Evolutionary conservation across 2,329 filamentous ascomycete species (phyloP).

Genomic region (Xylaria sp.): DNA sequence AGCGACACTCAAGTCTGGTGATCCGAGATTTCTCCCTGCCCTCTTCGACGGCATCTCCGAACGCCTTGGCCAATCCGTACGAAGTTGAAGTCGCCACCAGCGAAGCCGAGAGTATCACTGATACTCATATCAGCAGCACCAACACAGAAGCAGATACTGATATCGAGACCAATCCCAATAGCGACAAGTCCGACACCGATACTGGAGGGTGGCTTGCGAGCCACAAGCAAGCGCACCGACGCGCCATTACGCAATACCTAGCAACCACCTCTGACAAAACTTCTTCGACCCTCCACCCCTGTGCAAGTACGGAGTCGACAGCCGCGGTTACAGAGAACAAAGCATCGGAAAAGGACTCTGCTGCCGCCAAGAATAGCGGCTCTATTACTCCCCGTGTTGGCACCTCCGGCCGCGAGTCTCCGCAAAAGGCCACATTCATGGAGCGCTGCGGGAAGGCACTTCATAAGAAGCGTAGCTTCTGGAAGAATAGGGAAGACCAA

Average conservation of each 20-base stretch:
- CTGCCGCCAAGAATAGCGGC: no score
- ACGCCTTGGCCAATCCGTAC: slow-evolving; percentile 13
- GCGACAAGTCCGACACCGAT: background rate
- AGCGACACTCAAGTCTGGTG: slow-evolving; percentile 8
- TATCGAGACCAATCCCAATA: background rate
- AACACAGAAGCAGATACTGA: background rate
- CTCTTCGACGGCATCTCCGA: background rate
- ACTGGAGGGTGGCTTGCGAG: slow-evolving; percentile 25
- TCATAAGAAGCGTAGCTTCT: slow-evolving; percentile 30
- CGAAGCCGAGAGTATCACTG: background rate
- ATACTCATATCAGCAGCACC: background rate
- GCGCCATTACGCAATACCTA: slow-evolving; percentile 5
- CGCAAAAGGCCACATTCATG: slow-evolving; percentile 14
- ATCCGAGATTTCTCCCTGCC: slow-evolving; percentile 29
- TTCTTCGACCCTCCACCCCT: no score
- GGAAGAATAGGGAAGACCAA: slow-evolving; percentile 19
- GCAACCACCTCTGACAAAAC: background rate
- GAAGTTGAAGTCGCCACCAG: background rate
- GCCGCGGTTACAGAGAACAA: background rate
- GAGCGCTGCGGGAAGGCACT: slow-evolving; percentile 26
- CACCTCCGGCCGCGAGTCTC: background rate
- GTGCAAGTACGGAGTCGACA: background rate
- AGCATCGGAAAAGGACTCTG: background rate
- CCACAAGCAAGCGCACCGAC: slow-evolving; percentile 12
- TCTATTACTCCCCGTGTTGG: background rate